Evolutionary conservation across 2,329 filamentous ascomycete species (phyloP), one percentile per base, ranked within the genome.

Genomic region (Neurospora sp.): DNA sequence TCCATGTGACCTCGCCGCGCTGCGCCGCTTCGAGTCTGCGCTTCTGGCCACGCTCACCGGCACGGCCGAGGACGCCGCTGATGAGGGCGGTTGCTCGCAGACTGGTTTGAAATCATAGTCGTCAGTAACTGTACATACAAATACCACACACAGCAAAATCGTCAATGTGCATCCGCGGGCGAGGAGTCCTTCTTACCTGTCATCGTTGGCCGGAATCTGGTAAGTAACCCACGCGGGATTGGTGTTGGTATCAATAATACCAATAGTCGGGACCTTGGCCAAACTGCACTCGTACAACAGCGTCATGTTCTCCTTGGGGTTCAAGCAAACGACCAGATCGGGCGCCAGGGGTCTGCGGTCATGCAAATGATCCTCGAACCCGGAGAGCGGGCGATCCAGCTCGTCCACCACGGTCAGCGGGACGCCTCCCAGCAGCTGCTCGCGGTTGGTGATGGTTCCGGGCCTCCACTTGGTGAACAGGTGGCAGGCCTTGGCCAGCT

Each of bases 171-270:
- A 38, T 12, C 6, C 33, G 8, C 33, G 33, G 33, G 33, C 33
- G 33, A 33, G 33, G 33, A 1, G 33, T 33, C 6, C 6, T 33
- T 33, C 84, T 77, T 79, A 92, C 91, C 90, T 93, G 84, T 99
- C 96, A 78, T 99, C 96, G 79, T 99, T 99, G 67, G 93, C 93
- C 1, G 96, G 96, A 75, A 99, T 97, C 15, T 92, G 92, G 78
- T 99, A 99, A 4, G 96, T 98, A 67, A 98, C 93, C 88, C 92
- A 95, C 0, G 92, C 92, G 0, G 96, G 92, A 80, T 98, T 92
- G 2, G 89, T 90, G 80, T 99, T 92, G 0, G 96, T 98, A 80
- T 99, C 96, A 74, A 98, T 91, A 70, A 99, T 86, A 66, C 95
- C 96, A 76, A 99, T 96, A 0, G 96, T 98, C 0, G 96, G 96